Base-by-base conservation (phyloP, 2,329 filamentous ascomycete genomes). In the Chrysoporthe deuterocubensis region DNA sequence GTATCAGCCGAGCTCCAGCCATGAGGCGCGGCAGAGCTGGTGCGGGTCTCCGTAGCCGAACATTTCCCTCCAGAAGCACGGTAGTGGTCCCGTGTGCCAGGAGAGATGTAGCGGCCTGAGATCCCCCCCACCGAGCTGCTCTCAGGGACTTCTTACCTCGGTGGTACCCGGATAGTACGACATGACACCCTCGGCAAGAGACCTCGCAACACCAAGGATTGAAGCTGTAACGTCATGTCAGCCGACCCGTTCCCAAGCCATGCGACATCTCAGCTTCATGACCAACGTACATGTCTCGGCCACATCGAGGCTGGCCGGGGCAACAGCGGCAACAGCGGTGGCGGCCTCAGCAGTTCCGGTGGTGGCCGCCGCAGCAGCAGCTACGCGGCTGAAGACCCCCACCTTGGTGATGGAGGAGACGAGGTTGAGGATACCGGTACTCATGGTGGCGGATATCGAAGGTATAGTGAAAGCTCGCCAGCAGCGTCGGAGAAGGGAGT, bases 181-280 rank as follows among this genome's bases (percentile, higher is more conserved):
- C 82, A 91, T 87, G 73, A 89, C 80, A 59, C 84, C 88, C 62
- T 82, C 81, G 5, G 89, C 89, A 64, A 91, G 78, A 1, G 84
- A 86, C 70, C 84, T 85, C 21, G 90, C 85, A 6, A 88, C 89
- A 70, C 82, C 81, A 71, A 85, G 86, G 73, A 92, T 84, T 0
- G 89, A 91, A 44, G 79, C 89, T 91, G 72, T 46, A 13, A 18
- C 37, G 7, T 40, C 8, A 59, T 13, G 65, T 76, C 67, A 75
- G 72, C 65, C 59, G 46, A 9, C 37, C 37, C 34, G 32, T 34
- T 16, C 4, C 56, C 42, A 52, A 43, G 7, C 16, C 13, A 37
- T 46, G 3, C 40, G 40, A 37, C 14, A 37, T 8, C 11, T 18
- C 37, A 21, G 13, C 26, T 13, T 43, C 8, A 40, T 4, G 43